Percentiles rank a stretch among this genome's conserved stretches.
phyloP scores from a whole-genome alignment of 371 early-diverging fungal genomes.

The Smittium culicis region DNA sequence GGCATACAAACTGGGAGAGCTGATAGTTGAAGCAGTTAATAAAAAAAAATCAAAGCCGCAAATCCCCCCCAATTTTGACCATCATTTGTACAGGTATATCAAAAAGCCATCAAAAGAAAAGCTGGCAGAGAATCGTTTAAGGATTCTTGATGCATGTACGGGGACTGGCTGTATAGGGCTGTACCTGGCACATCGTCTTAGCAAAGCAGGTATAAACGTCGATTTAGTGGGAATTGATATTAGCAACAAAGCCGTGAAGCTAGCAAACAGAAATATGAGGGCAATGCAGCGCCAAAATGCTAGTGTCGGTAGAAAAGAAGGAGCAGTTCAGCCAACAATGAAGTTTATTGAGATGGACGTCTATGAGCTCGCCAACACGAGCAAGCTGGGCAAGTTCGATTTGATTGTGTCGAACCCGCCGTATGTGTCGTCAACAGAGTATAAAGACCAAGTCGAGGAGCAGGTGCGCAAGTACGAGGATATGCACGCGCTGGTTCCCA shows the following conservation, averaged over 20 bases:
- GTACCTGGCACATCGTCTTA: constrained; percentile 49
- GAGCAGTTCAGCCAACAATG: not conserved
- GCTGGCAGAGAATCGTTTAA: no score
- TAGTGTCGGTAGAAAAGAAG: not conserved
- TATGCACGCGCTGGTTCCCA: constrained; percentile 53
- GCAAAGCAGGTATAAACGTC: constrained; percentile 15
- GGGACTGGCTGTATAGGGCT: constrained; percentile 81
- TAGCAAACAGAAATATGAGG: constrained; percentile 30
- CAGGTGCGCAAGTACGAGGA: constrained; percentile 76
- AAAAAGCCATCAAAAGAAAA: no score
- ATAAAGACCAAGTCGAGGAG: constrained; percentile 42
- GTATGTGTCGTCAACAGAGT: constrained; percentile 64
- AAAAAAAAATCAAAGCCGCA: not conserved
- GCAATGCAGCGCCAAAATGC: constrained; percentile 18
- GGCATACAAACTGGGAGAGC: not conserved
- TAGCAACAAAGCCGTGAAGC: constrained; percentile 23
- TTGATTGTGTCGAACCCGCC: constrained; percentile 83
- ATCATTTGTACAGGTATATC: no score
- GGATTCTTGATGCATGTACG: constrained; percentile 71
- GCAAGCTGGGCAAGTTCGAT: constrained; percentile 31
- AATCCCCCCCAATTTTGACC: no score
- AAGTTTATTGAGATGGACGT: not conserved
- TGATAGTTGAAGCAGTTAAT: not conserved
- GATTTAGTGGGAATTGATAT: constrained; percentile 41
- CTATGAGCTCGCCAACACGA: not conserved